A percentile compares a stretch with the other conserved stretches of the same genome.
phyloP scores from a whole-genome alignment of 176 grass and related monocot species.

The Raddia guianensis region DNA sequence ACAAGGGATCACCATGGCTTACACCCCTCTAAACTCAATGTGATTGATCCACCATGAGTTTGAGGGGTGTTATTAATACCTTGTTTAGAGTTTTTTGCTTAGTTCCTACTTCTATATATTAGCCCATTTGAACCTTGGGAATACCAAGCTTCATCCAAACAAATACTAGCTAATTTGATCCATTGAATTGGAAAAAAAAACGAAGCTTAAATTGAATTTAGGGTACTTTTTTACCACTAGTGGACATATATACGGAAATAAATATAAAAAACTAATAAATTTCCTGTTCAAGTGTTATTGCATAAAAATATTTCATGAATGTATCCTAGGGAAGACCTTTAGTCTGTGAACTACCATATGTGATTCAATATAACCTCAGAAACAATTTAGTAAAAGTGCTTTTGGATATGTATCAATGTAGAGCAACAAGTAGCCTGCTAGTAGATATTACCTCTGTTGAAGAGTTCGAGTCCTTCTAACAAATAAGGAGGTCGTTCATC shows the following conservation, averaged over 20 bases:
- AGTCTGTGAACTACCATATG: not conserved
- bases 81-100: too few relatives aligned
- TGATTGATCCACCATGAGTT: too few relatives aligned
- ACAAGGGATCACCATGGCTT: too few relatives aligned
- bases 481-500: conserved; percentile 44
- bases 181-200: too few relatives aligned
- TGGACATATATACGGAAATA: not conserved
- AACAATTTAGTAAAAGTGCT: not conserved
- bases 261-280: not conserved
- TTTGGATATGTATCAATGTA: not conserved
- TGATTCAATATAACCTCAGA: not conserved
- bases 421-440: not conserved
- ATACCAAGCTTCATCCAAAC: too few relatives aligned
- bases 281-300: not conserved
- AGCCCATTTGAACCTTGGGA: too few relatives aligned
- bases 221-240: not conserved
- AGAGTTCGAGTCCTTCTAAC: conserved; percentile 56
- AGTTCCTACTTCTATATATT: too few relatives aligned
- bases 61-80: too few relatives aligned
- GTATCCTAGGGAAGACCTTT: not conserved
- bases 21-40: too few relatives aligned
- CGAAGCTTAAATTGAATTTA: too few relatives aligned
- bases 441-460: conserved; percentile 48
- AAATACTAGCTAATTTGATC: too few relatives aligned
- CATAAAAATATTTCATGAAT: not conserved